A percentile compares a stretch with the other conserved stretches of the same genome.
phyloP scores from a whole-genome alignment of 1,284 basidiomycete genomes.

The Cryptococcus hybrid region DNA sequence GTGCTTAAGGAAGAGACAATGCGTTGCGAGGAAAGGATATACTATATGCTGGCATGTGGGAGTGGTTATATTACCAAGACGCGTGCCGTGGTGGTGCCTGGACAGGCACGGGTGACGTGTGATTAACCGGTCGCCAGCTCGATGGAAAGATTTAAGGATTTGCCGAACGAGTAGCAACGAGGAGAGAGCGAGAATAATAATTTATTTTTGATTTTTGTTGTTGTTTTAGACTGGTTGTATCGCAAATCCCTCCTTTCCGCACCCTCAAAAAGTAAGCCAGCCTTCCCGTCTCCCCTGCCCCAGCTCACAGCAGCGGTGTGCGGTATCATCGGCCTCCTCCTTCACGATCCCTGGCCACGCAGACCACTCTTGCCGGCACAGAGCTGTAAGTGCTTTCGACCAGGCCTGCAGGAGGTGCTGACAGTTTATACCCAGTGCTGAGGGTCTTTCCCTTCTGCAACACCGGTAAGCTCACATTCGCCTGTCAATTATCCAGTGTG shows the following conservation, averaged over 20 bases:
- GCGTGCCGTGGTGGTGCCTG: too few relatives aligned
- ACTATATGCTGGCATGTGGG: too few relatives aligned
- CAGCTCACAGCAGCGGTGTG: conserved; percentile 58
- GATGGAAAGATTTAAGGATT: background rate
- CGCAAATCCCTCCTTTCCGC: background rate
- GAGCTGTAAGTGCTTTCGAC: conserved; percentile 61
- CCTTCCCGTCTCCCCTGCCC: conserved; percentile 27
- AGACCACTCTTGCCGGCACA: conserved; percentile 61
- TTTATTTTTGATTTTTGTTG: background rate
- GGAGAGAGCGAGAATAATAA: too few relatives aligned
- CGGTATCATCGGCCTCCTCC: conserved; percentile 79
- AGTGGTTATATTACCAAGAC: too few relatives aligned
- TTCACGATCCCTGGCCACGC: conserved; percentile 68
- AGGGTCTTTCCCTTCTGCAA: conserved; percentile 86
- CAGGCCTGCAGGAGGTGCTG: background rate
- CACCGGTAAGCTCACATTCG: conserved; percentile 58
- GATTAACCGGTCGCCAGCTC: background rate
- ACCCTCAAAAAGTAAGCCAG: conserved; percentile 3
- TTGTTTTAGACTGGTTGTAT: conserved; percentile 3
- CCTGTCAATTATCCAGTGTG: background rate
- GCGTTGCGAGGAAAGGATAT: background rate
- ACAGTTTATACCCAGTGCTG: conserved; percentile 51
- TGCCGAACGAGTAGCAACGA: background rate
- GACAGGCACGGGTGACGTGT: too few relatives aligned
- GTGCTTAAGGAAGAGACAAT: background rate